Evolutionary conservation across 108 stramenopile genomes (phyloP), one percentile per base, ranked within the genome.

Genomic region (Nitzschia inconspicua): DNA sequence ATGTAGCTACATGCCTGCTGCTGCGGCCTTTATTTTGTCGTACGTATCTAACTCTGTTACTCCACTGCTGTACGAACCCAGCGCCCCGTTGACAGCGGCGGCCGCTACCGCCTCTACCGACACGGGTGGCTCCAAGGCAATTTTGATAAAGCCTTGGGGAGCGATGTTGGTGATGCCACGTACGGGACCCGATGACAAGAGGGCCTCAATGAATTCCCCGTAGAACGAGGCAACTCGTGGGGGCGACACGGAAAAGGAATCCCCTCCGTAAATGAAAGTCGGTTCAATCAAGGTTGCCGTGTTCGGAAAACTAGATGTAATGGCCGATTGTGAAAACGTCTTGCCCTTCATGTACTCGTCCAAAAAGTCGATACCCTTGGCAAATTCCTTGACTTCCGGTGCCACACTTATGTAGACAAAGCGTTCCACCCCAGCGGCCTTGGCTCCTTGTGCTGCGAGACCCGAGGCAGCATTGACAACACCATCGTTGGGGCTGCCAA

Each of bases 221-320:
- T 89, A 89, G 22, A 71, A 75, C 30, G 50, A 64, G n/a, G 78
- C 78, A 4, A 89, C 88, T 25, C 88, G 73, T 5, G 88, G 88
- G 20, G 88, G 88, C 34, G 72, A 50, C 3, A 89, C 18, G 19
- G 67, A 71, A 63, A 89, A 89, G 6, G 71, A 68, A 16, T 72
- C 51, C n/a, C 88, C 88, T 18, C 88, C 88, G 47, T 89, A 80
- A 37, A 89, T 84, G 51, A 89, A 89, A 3, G 88, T 84, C 20
- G 82, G 54, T 50, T 79, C 77, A 13, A 84, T 70, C 10, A 72
- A 69, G 23, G 57, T 73, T 34, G 41, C 49, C 3, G 1, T 19
- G 2, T 18, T 20, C 13, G 70, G 70, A 34, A 72, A 64, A 28
- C 46, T 46, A 26, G 50, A 31, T 23, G 26, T 32, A 8, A 70